phyloP scores from a whole-genome alignment of 73 alveolate species.

The Paramecium bursaria region DNA sequence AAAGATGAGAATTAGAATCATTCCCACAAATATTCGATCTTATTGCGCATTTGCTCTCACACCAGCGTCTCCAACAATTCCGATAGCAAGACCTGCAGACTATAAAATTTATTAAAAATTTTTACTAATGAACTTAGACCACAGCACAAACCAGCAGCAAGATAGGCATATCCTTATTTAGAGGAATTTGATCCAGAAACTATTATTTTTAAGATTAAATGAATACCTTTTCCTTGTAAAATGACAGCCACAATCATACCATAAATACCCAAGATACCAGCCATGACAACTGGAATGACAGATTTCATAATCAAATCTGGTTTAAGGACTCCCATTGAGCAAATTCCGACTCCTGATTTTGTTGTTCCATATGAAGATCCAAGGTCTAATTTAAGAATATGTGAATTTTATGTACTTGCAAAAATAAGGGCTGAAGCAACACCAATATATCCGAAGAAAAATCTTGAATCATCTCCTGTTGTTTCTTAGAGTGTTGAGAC shows the following conservation, averaged over 20 bases:
- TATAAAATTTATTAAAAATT: slow-evolving; percentile 5
- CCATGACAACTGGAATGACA: slow-evolving; percentile 99
- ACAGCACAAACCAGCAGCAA: slow-evolving; percentile 97
- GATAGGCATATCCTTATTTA: slow-evolving; percentile 92
- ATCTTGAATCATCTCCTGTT: not conserved
- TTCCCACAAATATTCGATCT: slow-evolving; percentile 98
- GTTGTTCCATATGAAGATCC: slow-evolving; percentile 98
- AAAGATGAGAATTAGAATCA: slow-evolving; percentile 95
- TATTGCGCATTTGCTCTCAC: slow-evolving; percentile 99
- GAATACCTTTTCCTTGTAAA: slow-evolving; percentile 84
- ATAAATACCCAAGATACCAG: slow-evolving; percentile 99
- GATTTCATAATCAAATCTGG: slow-evolving; percentile 99
- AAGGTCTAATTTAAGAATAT: slow-evolving; percentile 70
- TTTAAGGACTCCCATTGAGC: slow-evolving; percentile 98
- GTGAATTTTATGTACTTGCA: slow-evolving; percentile 75
- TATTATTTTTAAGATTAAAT: slow-evolving; percentile 40
- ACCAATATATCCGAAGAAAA: slow-evolving; percentile 87
- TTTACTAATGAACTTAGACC: slow-evolving; percentile 94
- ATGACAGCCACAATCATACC: slow-evolving; percentile 99
- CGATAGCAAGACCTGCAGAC: slow-evolving; percentile 99
- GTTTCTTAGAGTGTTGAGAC: not conserved
- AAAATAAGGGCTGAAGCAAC: slow-evolving; percentile 86
- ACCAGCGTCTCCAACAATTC: slow-evolving; percentile 99
- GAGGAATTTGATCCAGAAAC: slow-evolving; percentile 70
- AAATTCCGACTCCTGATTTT: slow-evolving; percentile 98